Evolutionary conservation across 495 filamentous ascomycete species (phyloP).

Genomic region (Trichoderma virens): DNA sequence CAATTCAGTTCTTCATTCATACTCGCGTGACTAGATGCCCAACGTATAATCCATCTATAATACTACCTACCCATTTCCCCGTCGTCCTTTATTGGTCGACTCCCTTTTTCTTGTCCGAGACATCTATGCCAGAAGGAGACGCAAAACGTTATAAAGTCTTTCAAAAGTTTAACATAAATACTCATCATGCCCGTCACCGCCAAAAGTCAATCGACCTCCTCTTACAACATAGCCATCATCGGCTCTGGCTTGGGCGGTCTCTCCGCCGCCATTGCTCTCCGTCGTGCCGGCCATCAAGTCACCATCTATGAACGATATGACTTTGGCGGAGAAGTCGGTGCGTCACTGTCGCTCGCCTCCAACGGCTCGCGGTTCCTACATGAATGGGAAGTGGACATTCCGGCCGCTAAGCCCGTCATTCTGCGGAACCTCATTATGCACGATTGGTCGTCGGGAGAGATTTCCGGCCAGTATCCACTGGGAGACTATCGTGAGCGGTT

Average conservation of each 20-base stretch:
- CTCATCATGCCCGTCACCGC: not conserved
- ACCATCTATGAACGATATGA: conserved; percentile 40
- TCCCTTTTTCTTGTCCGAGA: too few species aligned
- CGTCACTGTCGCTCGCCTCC: conserved; percentile 38
- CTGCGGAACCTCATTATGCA: conserved; percentile 40
- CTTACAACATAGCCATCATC: conserved; percentile 31
- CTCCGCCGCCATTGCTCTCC: conserved; percentile 37
- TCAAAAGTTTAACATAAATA: too few species aligned
- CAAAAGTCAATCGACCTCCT: not conserved
- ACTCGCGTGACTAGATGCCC: too few species aligned
- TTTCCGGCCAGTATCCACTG: conserved; percentile 35
- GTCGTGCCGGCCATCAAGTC: conserved; percentile 39
- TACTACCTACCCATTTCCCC: too few species aligned
- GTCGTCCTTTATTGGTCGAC: too few species aligned
- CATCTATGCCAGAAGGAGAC: too few species aligned
- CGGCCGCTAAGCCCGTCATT: conserved; percentile 35
- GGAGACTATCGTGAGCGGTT: conserved; percentile 21
- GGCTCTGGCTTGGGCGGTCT: conserved; percentile 45
- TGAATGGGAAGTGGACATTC: conserved; percentile 34
- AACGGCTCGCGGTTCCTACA: conserved; percentile 38
- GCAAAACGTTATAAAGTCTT: too few species aligned
- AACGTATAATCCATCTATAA: too few species aligned
- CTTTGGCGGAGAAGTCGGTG: conserved; percentile 42
- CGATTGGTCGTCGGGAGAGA: conserved; percentile 32
- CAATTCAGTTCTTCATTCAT: too few species aligned